These are phyloP conservation scores for Xerocomus brunneocitrinus DNA, from an alignment of 768 basidiomycete genomes.

Conservation along the genomic window DNA sequence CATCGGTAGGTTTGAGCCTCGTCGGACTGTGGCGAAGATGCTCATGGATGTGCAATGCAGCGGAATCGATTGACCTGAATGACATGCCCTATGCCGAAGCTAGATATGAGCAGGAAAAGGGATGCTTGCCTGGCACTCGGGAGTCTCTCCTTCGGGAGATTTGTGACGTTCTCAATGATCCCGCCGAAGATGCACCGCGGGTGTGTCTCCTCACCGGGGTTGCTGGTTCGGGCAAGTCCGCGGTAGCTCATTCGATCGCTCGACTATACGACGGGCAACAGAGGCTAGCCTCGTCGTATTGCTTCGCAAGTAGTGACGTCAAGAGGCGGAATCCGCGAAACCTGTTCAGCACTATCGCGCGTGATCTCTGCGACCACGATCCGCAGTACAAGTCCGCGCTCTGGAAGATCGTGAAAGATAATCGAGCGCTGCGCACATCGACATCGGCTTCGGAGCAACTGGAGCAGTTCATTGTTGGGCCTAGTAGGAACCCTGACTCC, in stretches of 20 bases:
- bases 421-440: not conserved
- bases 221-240: not conserved
- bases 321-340: not conserved
- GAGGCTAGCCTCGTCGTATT: not conserved
- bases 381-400: not conserved
- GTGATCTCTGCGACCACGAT: not conserved
- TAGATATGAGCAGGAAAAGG: not conserved
- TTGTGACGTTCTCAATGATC: not conserved
- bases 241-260: not conserved
- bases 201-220: not conserved
- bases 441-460: not conserved
- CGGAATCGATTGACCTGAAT: not conserved
- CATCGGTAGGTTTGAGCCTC: not conserved
- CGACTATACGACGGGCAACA: not conserved
- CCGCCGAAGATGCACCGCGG: not conserved
- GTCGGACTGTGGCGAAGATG: not conserved
- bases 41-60: not conserved
- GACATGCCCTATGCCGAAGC: not conserved
- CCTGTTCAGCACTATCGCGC: not conserved
- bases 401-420: not conserved
- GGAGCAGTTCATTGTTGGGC: not conserved
- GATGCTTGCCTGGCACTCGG: not conserved
- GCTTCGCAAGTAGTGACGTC: not conserved
- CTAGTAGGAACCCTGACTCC: not conserved
- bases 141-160: not conserved